Conservation (phyloP, 352 stramenopile genomes). For the Phytopythium boreale region DNA sequence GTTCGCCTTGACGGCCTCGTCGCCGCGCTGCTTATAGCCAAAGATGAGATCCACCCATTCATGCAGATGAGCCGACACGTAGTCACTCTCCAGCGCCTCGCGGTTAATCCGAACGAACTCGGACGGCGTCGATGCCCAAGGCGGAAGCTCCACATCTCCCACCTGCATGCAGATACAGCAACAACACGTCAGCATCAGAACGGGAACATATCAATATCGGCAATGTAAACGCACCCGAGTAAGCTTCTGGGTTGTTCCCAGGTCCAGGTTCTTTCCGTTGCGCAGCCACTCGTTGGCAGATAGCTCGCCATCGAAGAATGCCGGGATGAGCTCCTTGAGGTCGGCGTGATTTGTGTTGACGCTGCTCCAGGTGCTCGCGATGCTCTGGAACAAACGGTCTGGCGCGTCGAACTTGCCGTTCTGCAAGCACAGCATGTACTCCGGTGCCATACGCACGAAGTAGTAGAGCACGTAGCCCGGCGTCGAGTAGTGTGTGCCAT, state of each 20-base stretch:
- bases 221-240: constrained; percentile 36
- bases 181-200: not conserved
- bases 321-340: constrained; percentile 98
- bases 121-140: constrained; percentile 89
- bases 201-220: too few relatives aligned
- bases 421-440: constrained; percentile 96
- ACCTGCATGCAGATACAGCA: constrained; percentile 44
- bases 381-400: constrained; percentile 96
- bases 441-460: constrained; percentile 95
- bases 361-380: constrained; percentile 91
- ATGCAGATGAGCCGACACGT: constrained; percentile 69
- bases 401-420: constrained; percentile 98
- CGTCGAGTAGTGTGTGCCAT: constrained; percentile 93
- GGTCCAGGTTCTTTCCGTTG: constrained; percentile 95
- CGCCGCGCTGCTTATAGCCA: constrained; percentile 68
- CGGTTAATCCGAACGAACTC: constrained; percentile 75
- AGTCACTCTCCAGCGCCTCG: constrained; percentile 72
- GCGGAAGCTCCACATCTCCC: constrained; percentile 93
- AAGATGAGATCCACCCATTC: constrained; percentile 88
- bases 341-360: constrained; percentile 89
- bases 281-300: constrained; percentile 88
- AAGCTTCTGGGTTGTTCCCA: constrained; percentile 91
- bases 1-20: constrained; percentile 68
- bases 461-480: constrained; percentile 98
- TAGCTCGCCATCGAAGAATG: constrained; percentile 95